Evolutionary conservation across 2,329 filamentous ascomycete genomes (phyloP), one percentile per base, ranked within the genome.

Genomic region (Xylariaceae sp.): DNA sequence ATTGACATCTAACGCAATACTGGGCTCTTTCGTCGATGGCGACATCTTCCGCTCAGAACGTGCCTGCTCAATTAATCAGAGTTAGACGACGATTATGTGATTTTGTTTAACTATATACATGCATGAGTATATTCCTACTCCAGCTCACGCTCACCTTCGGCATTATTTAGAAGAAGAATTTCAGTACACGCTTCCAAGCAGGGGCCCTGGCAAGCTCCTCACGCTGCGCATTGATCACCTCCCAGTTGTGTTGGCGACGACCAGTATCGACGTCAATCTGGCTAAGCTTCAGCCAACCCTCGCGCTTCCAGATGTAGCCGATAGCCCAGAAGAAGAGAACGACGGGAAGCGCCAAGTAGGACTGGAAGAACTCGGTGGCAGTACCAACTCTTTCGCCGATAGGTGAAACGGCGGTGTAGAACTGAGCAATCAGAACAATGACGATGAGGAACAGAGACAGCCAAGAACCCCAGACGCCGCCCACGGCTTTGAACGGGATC

Each of bases 191-290:
- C 54, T 58, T 69, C 76, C 76, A 82, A 0, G 69, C 64, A 9
- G 78, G 75, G 56, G 68, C 71, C 1, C 67, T 59, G 27, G 74
- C 74, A 22, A 77, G 62, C 58, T 74, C 58, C 12, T 66, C 68
- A 42, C 73, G 73, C 51, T 72, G 68, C 10, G 66, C 72, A 56
- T 80, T 75, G 62, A 82, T 80, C 19, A 70, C 60, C 14, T 82
- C 80, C 79, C 79, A 84, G 59, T 86, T 76, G 42, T 85, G 73
- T 62, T 80, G 77, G 40, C 83, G 75, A 41, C 83, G 77, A 42
- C 81, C 83, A 35, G 74, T 77, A 62, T 88, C 84, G 46, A 89
- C 75, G 56, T 89, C 85, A 52, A 89, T 86, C 51, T 87, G 73
- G 27, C 68, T 63, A 1, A 78, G 69, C 45, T 69, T 75, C 43